phyloP scores from a whole-genome alignment of 495 filamentous ascomycete species.

The Chlorociboria aeruginascens region DNA sequence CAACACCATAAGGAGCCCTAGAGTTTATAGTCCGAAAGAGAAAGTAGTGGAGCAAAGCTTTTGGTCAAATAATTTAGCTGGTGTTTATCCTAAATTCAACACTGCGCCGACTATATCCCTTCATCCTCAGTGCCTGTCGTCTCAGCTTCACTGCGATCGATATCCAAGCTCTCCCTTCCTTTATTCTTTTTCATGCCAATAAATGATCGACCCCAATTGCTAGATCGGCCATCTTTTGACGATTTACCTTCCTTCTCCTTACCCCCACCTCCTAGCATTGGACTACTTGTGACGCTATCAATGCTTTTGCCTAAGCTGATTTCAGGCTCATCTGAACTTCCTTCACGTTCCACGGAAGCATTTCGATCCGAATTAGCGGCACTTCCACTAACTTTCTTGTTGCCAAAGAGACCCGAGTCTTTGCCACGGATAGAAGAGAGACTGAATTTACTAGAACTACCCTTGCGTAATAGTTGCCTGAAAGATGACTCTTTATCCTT shows the following conservation, averaged over 20 bases:
- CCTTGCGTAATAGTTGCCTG: constrained; percentile 65
- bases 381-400: constrained; percentile 13
- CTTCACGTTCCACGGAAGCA: constrained; percentile 16
- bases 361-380: constrained; percentile 16
- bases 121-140: constrained; percentile 16
- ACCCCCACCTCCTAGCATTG: constrained; percentile 13
- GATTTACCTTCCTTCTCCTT: constrained; percentile 11
- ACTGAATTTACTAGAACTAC: constrained; percentile 70
- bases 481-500: constrained; percentile 46
- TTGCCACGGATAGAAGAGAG: constrained; percentile 55
- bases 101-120: neutral
- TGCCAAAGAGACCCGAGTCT: constrained; percentile 24
- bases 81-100: no score
- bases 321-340: constrained; percentile 16
- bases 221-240: constrained; percentile 18
- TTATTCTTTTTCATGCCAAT: constrained; percentile 13
- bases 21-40: no score
- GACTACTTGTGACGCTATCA: constrained; percentile 19
- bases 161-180: constrained; percentile 16
- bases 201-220: constrained; percentile 18
- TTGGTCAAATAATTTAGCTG: no score
- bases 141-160: constrained; percentile 18
- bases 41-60: no score
- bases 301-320: constrained; percentile 10
- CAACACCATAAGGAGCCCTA: no score